phyloP scores from a whole-genome alignment of 208 protist species.

The Trypanosoma lewisi region DNA sequence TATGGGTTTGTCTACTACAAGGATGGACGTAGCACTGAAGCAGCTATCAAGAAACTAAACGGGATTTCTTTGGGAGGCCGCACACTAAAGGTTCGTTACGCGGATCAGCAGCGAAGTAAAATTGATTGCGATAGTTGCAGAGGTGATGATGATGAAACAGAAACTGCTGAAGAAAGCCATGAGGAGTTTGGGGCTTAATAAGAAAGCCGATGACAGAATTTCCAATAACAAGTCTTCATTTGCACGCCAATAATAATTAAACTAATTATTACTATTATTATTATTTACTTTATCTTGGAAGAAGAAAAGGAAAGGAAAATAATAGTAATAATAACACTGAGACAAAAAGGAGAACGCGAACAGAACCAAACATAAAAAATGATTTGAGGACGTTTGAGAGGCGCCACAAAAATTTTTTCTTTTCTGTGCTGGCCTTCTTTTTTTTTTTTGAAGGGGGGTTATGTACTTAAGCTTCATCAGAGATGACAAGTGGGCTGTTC shows the following conservation, averaged over 20 bases:
- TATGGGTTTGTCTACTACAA: constrained; percentile 85
- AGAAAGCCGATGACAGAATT: too few relatives aligned
- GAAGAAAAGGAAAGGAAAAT: too few relatives aligned
- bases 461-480: too few relatives aligned
- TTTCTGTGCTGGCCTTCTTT: constrained; percentile 2
- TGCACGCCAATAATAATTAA: too few relatives aligned
- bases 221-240: too few relatives aligned
- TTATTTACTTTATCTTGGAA: too few relatives aligned
- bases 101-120: constrained; percentile 45
- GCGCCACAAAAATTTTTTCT: not conserved
- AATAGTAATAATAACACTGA: too few relatives aligned
- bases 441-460: too few relatives aligned
- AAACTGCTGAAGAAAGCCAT: constrained; percentile 3
- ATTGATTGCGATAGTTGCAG: constrained; percentile 25
- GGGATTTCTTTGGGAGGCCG: constrained; percentile 44
- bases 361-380: not conserved
- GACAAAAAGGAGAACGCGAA: constrained; percentile 35
- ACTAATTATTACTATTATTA: too few relatives aligned
- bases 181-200: not conserved
- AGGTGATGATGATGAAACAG: constrained; percentile 5
- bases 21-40: constrained; percentile 39
- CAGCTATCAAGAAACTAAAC: constrained; percentile 54
- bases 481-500: too few relatives aligned
- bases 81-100: constrained; percentile 64
- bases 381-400: too few relatives aligned